Percentiles rank a stretch among this genome's conserved stretches.
These are phyloP conservation scores for Cordyceps farinosa DNA, from an alignment of 2,329 filamentous ascomycete genomes.

Conservation along the genomic window DNA sequence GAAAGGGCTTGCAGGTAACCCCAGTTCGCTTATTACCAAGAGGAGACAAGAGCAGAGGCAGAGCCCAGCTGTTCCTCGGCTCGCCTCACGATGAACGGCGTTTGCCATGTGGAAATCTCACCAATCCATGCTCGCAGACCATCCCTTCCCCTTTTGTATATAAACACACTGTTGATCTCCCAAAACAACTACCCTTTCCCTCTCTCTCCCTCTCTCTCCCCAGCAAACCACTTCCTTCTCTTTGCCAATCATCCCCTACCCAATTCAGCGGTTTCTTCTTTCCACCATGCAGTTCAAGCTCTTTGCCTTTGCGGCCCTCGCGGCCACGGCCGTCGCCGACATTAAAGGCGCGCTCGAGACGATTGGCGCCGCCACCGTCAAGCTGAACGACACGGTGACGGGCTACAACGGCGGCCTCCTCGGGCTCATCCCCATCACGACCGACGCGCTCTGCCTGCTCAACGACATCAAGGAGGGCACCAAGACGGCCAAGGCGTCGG, in stretches of 20 bases:
- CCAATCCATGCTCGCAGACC: not conserved
- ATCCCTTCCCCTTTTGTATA: not conserved
- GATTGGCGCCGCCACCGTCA: constrained; percentile 32
- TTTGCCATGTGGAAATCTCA: constrained; percentile 9
- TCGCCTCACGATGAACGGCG: not conserved
- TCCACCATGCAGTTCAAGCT: constrained; percentile 19
- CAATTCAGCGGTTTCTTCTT: not conserved
- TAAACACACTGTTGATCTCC: not conserved
- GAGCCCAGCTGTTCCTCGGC: not conserved
- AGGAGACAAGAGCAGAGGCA: not conserved
- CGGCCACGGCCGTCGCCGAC: constrained; percentile 31
- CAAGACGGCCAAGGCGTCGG: constrained; percentile 34
- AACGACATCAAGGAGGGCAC: constrained; percentile 38
- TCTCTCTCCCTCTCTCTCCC: not conserved
- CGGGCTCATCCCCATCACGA: constrained; percentile 39
- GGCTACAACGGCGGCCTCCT: constrained; percentile 38
- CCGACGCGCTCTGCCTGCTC: constrained; percentile 38
- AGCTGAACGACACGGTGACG: constrained; percentile 33
- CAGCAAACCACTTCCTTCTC: not conserved
- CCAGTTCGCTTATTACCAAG: not conserved
- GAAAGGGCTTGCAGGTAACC: not conserved
- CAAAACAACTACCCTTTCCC: not conserved
- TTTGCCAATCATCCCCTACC: no score
- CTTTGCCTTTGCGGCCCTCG: constrained; percentile 18
- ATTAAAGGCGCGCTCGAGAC: constrained; percentile 33